These are phyloP conservation scores for Rhodotorula mucilaginosa DNA, from an alignment of 1,284 basidiomycete genomes.

Conservation along the genomic window DNA sequence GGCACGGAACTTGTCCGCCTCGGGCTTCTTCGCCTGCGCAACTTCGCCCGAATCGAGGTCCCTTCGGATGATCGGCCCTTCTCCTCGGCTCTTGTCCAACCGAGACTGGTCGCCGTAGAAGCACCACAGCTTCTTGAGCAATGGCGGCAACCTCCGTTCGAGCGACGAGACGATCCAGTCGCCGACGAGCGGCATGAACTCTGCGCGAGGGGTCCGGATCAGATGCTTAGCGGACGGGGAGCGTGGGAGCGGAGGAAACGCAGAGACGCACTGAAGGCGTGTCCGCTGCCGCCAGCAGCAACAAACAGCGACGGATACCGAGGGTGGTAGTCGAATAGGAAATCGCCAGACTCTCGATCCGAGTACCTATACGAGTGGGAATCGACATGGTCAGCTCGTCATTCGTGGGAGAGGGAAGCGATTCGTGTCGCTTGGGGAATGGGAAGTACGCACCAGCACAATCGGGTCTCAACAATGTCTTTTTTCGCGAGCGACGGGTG, in stretches of 20 bases:
- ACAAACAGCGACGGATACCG: slow-evolving; percentile 21
- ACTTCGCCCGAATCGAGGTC: slow-evolving; percentile 8
- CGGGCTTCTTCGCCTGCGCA: background rate
- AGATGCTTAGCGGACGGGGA: background rate
- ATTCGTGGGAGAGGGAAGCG: background rate
- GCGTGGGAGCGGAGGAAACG: background rate
- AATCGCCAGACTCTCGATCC: slow-evolving; percentile 33
- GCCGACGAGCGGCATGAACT: slow-evolving; percentile 29
- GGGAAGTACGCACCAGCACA: slow-evolving; percentile 31
- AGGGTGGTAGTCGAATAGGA: slow-evolving; percentile 36
- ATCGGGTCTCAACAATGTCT: slow-evolving; percentile 17
- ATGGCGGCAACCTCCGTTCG: background rate
- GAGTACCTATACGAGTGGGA: slow-evolving; percentile 9
- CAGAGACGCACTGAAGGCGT: slow-evolving; percentile 22
- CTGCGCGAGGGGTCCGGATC: background rate
- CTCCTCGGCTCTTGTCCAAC: slow-evolving; percentile 31
- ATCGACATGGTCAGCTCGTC: background rate
- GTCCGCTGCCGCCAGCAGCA: slow-evolving; percentile 30
- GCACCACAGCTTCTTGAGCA: slow-evolving; percentile 9
- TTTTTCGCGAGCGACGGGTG: slow-evolving; percentile 25
- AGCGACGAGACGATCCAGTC: slow-evolving; percentile 11
- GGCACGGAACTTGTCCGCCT: background rate
- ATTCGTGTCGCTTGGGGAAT: too few relatives aligned
- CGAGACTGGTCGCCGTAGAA: slow-evolving; percentile 22
- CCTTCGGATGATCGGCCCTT: slow-evolving; percentile 25